These are phyloP conservation scores for Fusarium multiceps DNA, from an alignment of 2,329 filamentous ascomycete species.

Conservation along the genomic window DNA sequence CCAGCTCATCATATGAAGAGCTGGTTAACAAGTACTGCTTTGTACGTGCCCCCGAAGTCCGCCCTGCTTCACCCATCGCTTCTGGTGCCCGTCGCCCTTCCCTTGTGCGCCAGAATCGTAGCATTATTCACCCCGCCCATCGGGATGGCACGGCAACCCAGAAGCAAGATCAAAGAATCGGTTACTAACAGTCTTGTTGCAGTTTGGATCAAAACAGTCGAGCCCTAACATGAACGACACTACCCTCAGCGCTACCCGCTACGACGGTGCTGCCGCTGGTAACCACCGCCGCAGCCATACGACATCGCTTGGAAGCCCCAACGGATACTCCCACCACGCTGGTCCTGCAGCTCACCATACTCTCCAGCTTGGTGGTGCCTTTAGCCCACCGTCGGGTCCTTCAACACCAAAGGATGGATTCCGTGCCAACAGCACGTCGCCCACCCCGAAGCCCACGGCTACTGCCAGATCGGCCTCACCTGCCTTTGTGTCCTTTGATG, in stretches of 20 bases:
- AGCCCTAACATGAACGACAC: constrained; percentile 64
- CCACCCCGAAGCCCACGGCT: constrained; percentile 51
- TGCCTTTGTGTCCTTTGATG: constrained; percentile 59
- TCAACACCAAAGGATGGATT: constrained; percentile 46
- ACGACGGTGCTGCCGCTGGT: constrained; percentile 41
- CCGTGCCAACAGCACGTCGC: constrained; percentile 40
- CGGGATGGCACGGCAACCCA: constrained; percentile 38
- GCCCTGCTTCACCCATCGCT: constrained; percentile 43
- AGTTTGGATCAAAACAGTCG: constrained; percentile 72
- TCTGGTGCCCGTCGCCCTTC: constrained; percentile 34
- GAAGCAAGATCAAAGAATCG: constrained; percentile 41
- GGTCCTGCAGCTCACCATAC: constrained; percentile 57
- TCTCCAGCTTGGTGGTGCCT: constrained; percentile 45
- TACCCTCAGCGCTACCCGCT: constrained; percentile 56
- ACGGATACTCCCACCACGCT: constrained; percentile 45
- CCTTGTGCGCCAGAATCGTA: constrained; percentile 33
- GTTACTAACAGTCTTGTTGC: constrained; percentile 55
- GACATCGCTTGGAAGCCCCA: constrained; percentile 30
- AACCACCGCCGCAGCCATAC: constrained; percentile 22
- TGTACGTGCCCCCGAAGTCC: constrained; percentile 77
- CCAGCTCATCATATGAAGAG: constrained; percentile 94
- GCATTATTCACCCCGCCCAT: constrained; percentile 17
- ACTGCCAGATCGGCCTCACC: constrained; percentile 59
- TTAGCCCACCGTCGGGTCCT: constrained; percentile 32
- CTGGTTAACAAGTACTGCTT: constrained; percentile 99